Evolutionary conservation across 495 filamentous ascomycete genomes (phyloP).

Genomic region (Trichoderma virens): DNA sequence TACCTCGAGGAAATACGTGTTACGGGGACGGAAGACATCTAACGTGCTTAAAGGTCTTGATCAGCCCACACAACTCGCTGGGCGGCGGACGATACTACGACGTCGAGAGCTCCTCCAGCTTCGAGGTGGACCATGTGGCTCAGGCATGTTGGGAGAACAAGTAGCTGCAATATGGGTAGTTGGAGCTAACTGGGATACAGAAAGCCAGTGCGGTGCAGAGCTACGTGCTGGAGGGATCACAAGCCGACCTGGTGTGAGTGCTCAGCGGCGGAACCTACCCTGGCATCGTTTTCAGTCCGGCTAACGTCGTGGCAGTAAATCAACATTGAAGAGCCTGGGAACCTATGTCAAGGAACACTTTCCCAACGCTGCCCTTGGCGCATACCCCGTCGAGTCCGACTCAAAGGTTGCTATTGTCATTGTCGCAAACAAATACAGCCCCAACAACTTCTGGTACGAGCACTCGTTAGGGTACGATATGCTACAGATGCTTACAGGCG

Average conservation of each 20-base stretch:
- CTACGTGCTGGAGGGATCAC: constrained; percentile 68
- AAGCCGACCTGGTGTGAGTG: constrained; percentile 70
- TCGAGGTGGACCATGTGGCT: constrained; percentile 75
- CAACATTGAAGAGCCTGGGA: constrained; percentile 68
- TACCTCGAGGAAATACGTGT: constrained; percentile 15
- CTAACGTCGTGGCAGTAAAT: constrained; percentile 46
- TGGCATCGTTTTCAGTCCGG: background rate
- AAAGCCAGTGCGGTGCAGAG: constrained; percentile 79
- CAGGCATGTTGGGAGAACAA: constrained; percentile 45
- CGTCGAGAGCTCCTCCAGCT: constrained; percentile 75
- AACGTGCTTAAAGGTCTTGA: constrained; percentile 52
- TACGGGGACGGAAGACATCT: constrained; percentile 2
- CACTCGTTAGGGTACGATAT: background rate
- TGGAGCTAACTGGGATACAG: constrained; percentile 31
- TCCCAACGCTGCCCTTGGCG: constrained; percentile 68
- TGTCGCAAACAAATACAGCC: constrained; percentile 93
- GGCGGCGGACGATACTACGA: constrained; percentile 82
- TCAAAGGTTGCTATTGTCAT: constrained; percentile 69
- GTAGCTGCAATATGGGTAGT: background rate
- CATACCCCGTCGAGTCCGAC: constrained; percentile 71
- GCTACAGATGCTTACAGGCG: background rate
- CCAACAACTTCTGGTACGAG: constrained; percentile 89
- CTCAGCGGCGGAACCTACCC: background rate
- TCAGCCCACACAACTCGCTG: constrained; percentile 78
- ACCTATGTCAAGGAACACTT: constrained; percentile 86